Percentiles rank a stretch among this genome's conserved stretches.
Conservation (phyloP, 2,329 filamentous ascomycete genomes). For the Ophiocordyceps camponoti-rufipedis region DNA sequence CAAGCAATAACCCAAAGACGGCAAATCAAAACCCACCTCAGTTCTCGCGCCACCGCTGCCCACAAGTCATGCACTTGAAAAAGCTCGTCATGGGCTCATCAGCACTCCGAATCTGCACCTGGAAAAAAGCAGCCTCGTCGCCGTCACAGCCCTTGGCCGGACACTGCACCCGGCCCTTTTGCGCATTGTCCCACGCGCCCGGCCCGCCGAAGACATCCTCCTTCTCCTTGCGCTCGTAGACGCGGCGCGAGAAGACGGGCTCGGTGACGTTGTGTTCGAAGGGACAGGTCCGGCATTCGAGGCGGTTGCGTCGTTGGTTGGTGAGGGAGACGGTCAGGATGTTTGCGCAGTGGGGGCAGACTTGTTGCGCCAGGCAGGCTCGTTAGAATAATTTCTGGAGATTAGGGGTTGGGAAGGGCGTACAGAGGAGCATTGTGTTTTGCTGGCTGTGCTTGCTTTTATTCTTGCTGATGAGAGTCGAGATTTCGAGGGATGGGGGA, state of each 20-base stretch:
- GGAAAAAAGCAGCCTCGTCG: constrained; percentile 78
- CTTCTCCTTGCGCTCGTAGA: constrained; percentile 71
- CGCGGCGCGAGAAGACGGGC: constrained; percentile 64
- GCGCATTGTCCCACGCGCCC: constrained; percentile 78
- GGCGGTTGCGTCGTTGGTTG: constrained; percentile 50
- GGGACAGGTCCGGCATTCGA: constrained; percentile 90
- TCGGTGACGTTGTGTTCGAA: constrained; percentile 73
- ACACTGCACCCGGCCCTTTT: constrained; percentile 71
- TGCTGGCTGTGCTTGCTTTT: not conserved
- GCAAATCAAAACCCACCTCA: constrained; percentile 9
- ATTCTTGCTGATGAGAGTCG: too few relatives aligned
- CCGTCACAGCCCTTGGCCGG: constrained; percentile 65
- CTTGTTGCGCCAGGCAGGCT: constrained; percentile 11
- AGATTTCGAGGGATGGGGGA: too few relatives aligned
- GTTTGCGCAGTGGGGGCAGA: constrained; percentile 74
- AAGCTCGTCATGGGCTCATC: constrained; percentile 98
- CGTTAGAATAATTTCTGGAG: not conserved
- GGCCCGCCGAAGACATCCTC: constrained; percentile 83
- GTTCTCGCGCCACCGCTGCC: constrained; percentile 48
- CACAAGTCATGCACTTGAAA: constrained; percentile 63
- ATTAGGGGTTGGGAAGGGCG: constrained; percentile 3
- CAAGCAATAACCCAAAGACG: too few relatives aligned
- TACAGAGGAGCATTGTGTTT: constrained; percentile 47
- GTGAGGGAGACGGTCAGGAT: constrained; percentile 55
- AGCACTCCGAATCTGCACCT: constrained; percentile 92